Base-by-base conservation (phyloP, 2,329 filamentous ascomycete genomes). In the Scortechinia acanthostroma region DNA sequence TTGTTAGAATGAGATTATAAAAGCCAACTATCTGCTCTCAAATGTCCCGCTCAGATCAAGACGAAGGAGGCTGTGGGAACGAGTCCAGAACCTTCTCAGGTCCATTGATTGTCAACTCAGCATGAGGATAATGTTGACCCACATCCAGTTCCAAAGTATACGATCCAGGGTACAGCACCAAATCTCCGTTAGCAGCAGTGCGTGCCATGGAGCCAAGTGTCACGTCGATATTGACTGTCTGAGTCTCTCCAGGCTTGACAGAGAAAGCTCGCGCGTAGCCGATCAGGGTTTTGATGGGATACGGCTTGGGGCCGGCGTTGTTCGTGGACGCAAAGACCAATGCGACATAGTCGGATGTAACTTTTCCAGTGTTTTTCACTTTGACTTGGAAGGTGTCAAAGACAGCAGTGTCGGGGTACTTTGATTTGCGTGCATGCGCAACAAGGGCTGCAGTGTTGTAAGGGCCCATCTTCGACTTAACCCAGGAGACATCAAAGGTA, bases 241-340 rank as follows among this genome's bases (percentile, higher is more conserved):
- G 42, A 4, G 55, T 55, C 4, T 50, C 43, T 0, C 55, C 54
- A 1, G 55, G 51, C 15, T 56, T 45, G 46, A 60, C 40, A 2
- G 45, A 53, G 2, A 54, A 48, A 1, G 66, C 46, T 2, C 64
- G 52, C 19, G 64, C 58, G 43, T 61, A 66, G 0, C 61, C 62
- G 2, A 65, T 60, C 4, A 70, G 56, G 56, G 61, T 63, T 45
- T 69, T 69, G 46, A 59, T 62, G 2, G 66, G 66, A 22, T 61
- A 57, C 0, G 67, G 67, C 22, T 54, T 48, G 1, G 66, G 65
- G 0, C 67, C 67, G 3, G 57, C 51, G n/a, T n/a, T n/a, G 1
- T 53, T 60, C 13, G 61, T 61, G 42, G 59, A 61, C 5, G 57
- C 54, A 45, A 68, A 70, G 1, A 61, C 50, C 48, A 70, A 58